Conservation (phyloP, 2,329 filamentous ascomycete species). For the Sphaerulina vaccinii region DNA sequence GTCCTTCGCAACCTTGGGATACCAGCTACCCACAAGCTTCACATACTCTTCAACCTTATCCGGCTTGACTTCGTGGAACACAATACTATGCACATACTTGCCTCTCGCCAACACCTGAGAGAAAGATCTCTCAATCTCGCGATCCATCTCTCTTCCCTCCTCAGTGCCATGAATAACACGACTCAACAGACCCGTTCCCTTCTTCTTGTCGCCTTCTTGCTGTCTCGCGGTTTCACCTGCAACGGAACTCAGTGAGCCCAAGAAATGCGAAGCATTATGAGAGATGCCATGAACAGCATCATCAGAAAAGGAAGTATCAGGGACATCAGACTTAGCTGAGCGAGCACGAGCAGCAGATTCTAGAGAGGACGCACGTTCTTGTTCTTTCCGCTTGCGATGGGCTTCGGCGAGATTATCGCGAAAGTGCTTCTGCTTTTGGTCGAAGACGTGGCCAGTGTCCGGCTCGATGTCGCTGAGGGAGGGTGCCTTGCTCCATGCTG, state of each 20-base stretch:
- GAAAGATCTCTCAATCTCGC: slow-evolving; percentile 94
- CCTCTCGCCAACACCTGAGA: slow-evolving; percentile 90
- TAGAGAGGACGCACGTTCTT: slow-evolving; percentile 68
- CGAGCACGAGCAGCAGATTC: slow-evolving; percentile 50
- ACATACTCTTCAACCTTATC: slow-evolving; percentile 96
- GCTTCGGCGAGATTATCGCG: slow-evolving; percentile 75
- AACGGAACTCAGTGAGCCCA: slow-evolving; percentile 61
- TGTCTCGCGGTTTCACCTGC: slow-evolving; percentile 57
- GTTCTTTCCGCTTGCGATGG: slow-evolving; percentile 72
- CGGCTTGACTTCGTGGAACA: slow-evolving; percentile 92
- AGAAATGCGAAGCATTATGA: slow-evolving; percentile 39
- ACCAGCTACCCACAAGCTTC: slow-evolving; percentile 84
- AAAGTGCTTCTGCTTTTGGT: slow-evolving; percentile 79
- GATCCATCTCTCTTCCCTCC: slow-evolving; percentile 89
- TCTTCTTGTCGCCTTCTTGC: slow-evolving; percentile 63
- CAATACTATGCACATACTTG: slow-evolving; percentile 98
- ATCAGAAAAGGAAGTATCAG: slow-evolving; percentile 29
- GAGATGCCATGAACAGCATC: slow-evolving; percentile 9
- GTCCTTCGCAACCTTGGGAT: slow-evolving; percentile 80
- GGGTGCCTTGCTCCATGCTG: slow-evolving; percentile 52
- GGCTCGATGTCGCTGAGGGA: slow-evolving; percentile 81
- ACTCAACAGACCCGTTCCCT: slow-evolving; percentile 60
- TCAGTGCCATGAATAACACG: slow-evolving; percentile 96
- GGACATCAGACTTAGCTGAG: slow-evolving; percentile 29
- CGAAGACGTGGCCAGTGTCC: slow-evolving; percentile 72